phyloP scores from a whole-genome alignment of 345 rosid genomes.

The Dovyalis caffra region DNA sequence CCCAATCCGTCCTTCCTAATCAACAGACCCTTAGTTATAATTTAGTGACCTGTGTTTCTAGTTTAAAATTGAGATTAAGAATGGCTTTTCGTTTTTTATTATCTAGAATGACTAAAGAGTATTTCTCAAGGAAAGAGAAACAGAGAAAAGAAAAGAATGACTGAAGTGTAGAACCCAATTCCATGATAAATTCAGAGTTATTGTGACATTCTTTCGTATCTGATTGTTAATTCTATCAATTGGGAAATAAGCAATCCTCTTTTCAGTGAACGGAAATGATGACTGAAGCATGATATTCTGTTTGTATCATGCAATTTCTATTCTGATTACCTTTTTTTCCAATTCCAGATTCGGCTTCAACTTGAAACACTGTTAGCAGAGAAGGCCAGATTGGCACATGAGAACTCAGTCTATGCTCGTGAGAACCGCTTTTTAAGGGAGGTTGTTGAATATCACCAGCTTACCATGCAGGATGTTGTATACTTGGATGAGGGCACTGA shows the following conservation, averaged over 20 bases:
- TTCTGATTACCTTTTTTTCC: constrained; percentile 7
- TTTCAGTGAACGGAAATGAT: not conserved
- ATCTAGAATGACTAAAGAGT: not conserved
- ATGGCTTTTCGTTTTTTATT: not conserved
- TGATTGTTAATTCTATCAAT: not conserved
- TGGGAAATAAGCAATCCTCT: not conserved
- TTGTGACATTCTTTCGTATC: not conserved
- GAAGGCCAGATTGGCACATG: constrained; percentile 36
- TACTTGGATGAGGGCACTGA: constrained; percentile 38
- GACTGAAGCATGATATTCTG: not conserved
- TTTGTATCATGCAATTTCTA: not conserved
- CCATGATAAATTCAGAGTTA: not conserved
- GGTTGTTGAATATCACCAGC: constrained; percentile 37
- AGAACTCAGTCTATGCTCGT: constrained; percentile 34
- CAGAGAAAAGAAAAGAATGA: not conserved
- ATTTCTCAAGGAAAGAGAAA: not conserved
- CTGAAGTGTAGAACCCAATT: not conserved
- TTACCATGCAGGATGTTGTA: constrained; percentile 38
- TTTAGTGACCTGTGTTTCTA: not conserved
- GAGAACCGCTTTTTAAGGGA: constrained; percentile 38
- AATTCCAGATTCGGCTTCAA: constrained; percentile 31
- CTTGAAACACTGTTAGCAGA: constrained; percentile 35
- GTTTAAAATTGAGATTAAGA: not conserved
- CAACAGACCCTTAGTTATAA: not conserved
- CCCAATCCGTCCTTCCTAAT: not conserved